Conservation (phyloP, 345 rosid genomes). For the Populus pruinosa region DNA sequence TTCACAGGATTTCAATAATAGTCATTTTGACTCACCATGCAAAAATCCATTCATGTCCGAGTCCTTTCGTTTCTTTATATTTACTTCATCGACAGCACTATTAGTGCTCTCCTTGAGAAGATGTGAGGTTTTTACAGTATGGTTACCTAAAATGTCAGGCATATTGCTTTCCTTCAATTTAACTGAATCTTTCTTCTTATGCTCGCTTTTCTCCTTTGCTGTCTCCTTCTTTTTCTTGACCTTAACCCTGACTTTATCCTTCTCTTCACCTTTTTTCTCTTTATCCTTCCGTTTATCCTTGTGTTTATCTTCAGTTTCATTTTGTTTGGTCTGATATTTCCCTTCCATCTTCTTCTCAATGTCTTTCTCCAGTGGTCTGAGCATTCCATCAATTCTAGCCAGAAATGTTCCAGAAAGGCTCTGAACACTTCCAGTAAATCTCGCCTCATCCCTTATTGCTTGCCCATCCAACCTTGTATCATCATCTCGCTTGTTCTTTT, state of each 20-base stretch:
- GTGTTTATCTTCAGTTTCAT: slow-evolving; percentile 33
- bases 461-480: slow-evolving; percentile 27
- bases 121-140: slow-evolving; percentile 9
- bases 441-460: slow-evolving; percentile 19
- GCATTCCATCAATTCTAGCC: slow-evolving; percentile 31
- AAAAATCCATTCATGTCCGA: slow-evolving; percentile 24
- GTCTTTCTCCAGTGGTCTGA: slow-evolving; percentile 38
- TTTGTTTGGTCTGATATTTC: slow-evolving; percentile 34
- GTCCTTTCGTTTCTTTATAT: slow-evolving; percentile 27
- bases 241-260: slow-evolving; percentile 33
- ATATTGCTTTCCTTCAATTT: slow-evolving; percentile 23
- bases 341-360: slow-evolving; percentile 30
- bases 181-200: slow-evolving; percentile 32
- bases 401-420: slow-evolving; percentile 29
- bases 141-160: not conserved
- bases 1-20: not conserved
- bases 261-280: slow-evolving; percentile 32
- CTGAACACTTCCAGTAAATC: slow-evolving; percentile 24
- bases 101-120: slow-evolving; percentile 14
- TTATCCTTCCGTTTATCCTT: slow-evolving; percentile 26
- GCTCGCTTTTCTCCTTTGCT: slow-evolving; percentile 32
- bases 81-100: slow-evolving; percentile 8
- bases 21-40: slow-evolving; percentile 30
- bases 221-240: slow-evolving; percentile 44
- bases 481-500: slow-evolving; percentile 34